Conservation (phyloP, 441 rosid genomes). For the Adansonia gregorii region DNA sequence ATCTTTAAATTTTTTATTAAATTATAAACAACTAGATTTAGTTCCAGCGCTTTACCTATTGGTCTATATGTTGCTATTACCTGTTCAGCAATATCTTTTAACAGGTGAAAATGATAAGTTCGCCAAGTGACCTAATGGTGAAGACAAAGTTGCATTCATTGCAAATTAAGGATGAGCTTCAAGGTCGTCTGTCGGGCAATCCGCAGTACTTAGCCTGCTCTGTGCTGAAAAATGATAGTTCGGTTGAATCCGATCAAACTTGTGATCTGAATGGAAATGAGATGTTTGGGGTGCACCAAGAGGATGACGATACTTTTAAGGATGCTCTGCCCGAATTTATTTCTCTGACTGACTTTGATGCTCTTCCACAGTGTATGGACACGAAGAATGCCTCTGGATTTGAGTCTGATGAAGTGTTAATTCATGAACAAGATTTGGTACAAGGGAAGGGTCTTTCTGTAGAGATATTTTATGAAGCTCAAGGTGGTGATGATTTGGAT, state of each 20-base stretch:
- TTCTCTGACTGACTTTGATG: constrained; percentile 60
- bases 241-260: constrained; percentile 42
- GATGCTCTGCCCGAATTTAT: constrained; percentile 94
- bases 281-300: constrained; percentile 45
- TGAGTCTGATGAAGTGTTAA: constrained; percentile 57
- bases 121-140: constrained; percentile 69
- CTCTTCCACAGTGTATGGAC: constrained; percentile 53
- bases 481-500: constrained; percentile 72
- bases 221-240: constrained; percentile 68
- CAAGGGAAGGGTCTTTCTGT: constrained; percentile 60
- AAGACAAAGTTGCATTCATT: constrained; percentile 91
- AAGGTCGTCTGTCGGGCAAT: constrained; percentile 57
- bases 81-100: constrained; percentile 30
- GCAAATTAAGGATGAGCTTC: constrained; percentile 93
- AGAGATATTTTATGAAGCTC: constrained; percentile 91
- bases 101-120: constrained; percentile 80
- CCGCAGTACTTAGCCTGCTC: constrained; percentile 83
- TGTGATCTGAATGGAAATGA: constrained; percentile 49
- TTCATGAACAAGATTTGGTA: constrained; percentile 53
- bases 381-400: constrained; percentile 47
- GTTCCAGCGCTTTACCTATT: not conserved
- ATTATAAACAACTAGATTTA: not conserved
- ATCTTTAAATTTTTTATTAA: not conserved
- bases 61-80: constrained; percentile 23
- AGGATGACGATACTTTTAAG: constrained; percentile 86